Evolutionary conservation across 352 stramenopile genomes (phyloP), one percentile per base, ranked within the genome.

Genomic region (Pythium dissotocum): DNA sequence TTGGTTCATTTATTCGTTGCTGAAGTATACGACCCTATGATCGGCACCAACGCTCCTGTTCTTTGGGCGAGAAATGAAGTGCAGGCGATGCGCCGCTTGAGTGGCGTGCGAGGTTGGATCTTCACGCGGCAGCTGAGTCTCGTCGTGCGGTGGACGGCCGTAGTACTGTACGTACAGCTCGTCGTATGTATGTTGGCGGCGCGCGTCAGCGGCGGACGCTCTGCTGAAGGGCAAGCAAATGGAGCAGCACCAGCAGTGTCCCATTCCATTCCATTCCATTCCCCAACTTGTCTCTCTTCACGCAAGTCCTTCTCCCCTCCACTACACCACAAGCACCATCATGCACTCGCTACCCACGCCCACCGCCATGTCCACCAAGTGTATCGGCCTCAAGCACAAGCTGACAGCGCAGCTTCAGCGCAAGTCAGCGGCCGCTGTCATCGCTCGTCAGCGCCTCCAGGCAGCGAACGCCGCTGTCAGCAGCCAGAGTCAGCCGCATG

Each of bases 261-360:
- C 26, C 28, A 30, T 30, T 30, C 28, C 61, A 67, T 61, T 67
- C n/a, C 51, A 24, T 40, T 46, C 42, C 61, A 67, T 61, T 67
- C 38, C 13, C 62, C 62, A 69, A 58, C 30, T 57, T 38, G 51
- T 36, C 51, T 38, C 8, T 54, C 60, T 42, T 30, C n/a, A 38
- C 54, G 26, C 44, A 57, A 51, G 24, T 44, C 24, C 44, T 24
- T 44, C 48, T 13, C 38, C 35, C 38, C 32, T 36, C 6, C 52
- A 55, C 26, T 21, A 44, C 28, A 32, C 32, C 58, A 24, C 46
- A 24, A 64, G 28, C 48, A 33, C 44, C 59, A 40, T 49, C 33
- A 69, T 69, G 62, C 62, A 69, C 54, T 69, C 62, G 5, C 54
- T 69, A 32, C 62, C 62, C 32, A 63, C 51, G 12, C 51, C 62